Evolutionary conservation across 192 early-diverging fungal genomes (phyloP), one percentile per base, ranked within the genome.

Genomic region (Gonapodya sp.): DNA sequence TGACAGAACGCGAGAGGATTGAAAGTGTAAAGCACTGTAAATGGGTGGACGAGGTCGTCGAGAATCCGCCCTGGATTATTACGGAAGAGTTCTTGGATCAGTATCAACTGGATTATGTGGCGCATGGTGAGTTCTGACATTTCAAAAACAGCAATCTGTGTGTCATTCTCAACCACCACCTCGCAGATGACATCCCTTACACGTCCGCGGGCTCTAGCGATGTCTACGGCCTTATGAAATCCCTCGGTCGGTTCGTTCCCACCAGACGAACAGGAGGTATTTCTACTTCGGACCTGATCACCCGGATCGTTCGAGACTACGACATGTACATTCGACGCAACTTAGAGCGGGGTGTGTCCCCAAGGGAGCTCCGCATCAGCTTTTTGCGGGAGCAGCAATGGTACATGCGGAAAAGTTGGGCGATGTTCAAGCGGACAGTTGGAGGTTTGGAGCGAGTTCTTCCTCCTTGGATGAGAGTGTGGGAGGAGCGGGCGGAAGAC

Each of bases 1-100:
- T 94, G 85, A 91, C 88, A 1, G 94, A 94, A 73, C 73, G 84
- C 14, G 94, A 95, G 83, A 92, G 94, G 35, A 93, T 91, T 80
- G 93, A 95, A 80, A 89, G 92, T 31, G 84, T 95, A 36, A 89
- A 92, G 35, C 94, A 95, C 81, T 95, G 94, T 83, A 91, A 91
- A 82, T 95, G 94, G 94, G 93, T 94, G 0, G 93, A 94, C 81
- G 93, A 94, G 80, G 93, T 95, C 1, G 85, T 95, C 18, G 87
- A 86, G 36, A 84, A 92, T 79, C 93, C 94, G 32, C 94, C 94
- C 35, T 95, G 94, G 94, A 81, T 89, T 18, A 86, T 95, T 80
- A 89, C 88, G 30, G 92, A 93, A 80, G 91, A 90, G 73, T 95
- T 94, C 78, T 80, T 95, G 73, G 93, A 94, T 82, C 75, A 89